Percentiles rank a stretch among this genome's conserved stretches.
These are phyloP conservation scores for Gonapodya sp. DNA, from an alignment of 192 early-diverging fungal genomes.

Conservation along the genomic window DNA sequence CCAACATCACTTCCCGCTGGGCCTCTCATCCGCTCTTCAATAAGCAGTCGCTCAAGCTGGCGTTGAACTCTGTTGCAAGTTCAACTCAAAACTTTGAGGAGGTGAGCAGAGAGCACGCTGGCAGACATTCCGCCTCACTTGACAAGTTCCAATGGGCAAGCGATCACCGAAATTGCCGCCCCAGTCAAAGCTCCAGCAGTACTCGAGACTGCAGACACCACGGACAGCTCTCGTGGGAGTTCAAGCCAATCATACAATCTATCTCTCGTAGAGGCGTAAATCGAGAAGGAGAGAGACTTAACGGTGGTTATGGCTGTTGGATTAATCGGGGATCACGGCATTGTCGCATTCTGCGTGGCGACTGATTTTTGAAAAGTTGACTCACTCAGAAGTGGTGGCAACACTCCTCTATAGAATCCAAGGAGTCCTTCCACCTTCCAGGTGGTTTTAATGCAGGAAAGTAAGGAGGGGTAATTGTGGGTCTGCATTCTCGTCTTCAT, in stretches of 20 bases:
- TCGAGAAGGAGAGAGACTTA: slow-evolving; percentile 82
- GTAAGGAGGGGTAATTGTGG: slow-evolving; percentile 66
- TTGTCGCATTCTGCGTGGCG: background rate
- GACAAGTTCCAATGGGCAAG: slow-evolving; percentile 67
- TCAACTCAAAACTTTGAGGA: background rate
- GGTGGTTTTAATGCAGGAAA: slow-evolving; percentile 65
- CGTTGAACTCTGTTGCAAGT: slow-evolving; percentile 36
- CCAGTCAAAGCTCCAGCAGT: slow-evolving; percentile 51
- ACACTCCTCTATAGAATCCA: slow-evolving; percentile 78
- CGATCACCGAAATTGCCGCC: slow-evolving; percentile 53
- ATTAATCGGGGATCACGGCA: slow-evolving; percentile 66
- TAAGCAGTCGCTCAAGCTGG: slow-evolving; percentile 53
- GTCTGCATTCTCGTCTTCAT: slow-evolving; percentile 97
- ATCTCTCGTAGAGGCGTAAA: slow-evolving; percentile 68
- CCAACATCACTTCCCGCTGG: background rate
- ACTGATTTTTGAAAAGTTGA: slow-evolving; percentile 12
- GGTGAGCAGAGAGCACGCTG: background rate
- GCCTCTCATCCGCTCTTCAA: background rate
- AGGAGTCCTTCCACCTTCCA: slow-evolving; percentile 69
- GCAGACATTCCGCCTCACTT: slow-evolving; percentile 32
- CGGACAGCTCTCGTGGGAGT: background rate
- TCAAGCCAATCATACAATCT: background rate
- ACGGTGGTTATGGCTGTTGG: slow-evolving; percentile 66
- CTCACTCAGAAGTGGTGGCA: background rate
- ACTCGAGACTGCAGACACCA: slow-evolving; percentile 24